These are phyloP conservation scores for Gentiana macrophylla DNA, from an alignment of 257 asterid genomes.

Conservation along the genomic window DNA sequence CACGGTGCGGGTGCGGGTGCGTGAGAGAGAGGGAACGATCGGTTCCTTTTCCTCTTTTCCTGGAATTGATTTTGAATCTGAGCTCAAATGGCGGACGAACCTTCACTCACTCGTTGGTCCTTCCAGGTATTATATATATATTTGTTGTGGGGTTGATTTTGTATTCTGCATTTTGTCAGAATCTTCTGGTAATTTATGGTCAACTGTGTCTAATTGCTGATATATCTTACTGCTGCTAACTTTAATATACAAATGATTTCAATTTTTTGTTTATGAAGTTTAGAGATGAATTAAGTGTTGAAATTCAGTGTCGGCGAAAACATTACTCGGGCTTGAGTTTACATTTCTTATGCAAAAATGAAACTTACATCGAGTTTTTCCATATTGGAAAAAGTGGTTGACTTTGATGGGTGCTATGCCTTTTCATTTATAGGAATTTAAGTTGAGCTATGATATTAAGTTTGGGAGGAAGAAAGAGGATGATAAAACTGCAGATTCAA, in stretches of 20 bases:
- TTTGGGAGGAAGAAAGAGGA: slow-evolving; percentile 87
- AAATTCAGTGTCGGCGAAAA: too few relatives aligned
- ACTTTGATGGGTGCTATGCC: slow-evolving; percentile 11
- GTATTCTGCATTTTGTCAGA: not conserved
- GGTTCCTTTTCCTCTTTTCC: slow-evolving; percentile 9
- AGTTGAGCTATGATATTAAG: slow-evolving; percentile 78
- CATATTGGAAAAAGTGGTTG: not conserved
- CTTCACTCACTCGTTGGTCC: slow-evolving; percentile 90
- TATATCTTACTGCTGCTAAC: too few relatives aligned
- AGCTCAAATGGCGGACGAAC: slow-evolving; percentile 64
- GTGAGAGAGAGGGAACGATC: slow-evolving; percentile 12
- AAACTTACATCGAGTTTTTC: too few relatives aligned
- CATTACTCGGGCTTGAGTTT: too few relatives aligned
- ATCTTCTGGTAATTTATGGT: not conserved
- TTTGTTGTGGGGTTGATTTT: slow-evolving; percentile 10
- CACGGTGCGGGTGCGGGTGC: slow-evolving; percentile 1
- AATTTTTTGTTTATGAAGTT: too few relatives aligned
- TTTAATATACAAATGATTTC: too few relatives aligned
- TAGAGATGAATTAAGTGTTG: too few relatives aligned
- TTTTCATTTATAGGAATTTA: slow-evolving; percentile 61
- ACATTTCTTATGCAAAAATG: too few relatives aligned
- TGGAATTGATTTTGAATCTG: slow-evolving; percentile 1
- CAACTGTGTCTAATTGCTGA: not conserved
- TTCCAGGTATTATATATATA: slow-evolving; percentile 42
- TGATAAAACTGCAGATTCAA: slow-evolving; percentile 28